phyloP scores from a whole-genome alignment of 306 rosid species.

The Acacia confusa region DNA sequence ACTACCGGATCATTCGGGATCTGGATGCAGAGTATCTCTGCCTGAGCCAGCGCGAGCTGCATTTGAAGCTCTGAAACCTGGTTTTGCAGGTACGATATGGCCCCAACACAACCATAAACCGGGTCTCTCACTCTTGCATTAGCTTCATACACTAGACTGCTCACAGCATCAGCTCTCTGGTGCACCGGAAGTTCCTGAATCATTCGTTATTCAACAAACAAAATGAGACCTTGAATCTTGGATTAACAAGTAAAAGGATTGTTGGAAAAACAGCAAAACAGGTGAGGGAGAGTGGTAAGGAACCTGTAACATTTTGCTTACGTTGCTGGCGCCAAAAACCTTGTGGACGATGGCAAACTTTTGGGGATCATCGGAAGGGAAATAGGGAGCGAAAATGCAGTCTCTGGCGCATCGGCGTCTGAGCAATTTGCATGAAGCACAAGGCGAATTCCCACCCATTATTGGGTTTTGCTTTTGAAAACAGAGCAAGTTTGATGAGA shows the following conservation, averaged over 20 bases:
- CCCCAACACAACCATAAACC: conserved; percentile 91
- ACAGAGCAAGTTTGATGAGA: not conserved
- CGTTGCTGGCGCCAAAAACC: conserved; percentile 98
- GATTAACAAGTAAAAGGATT: not conserved
- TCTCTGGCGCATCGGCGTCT: conserved; percentile 85
- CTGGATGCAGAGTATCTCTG: conserved; percentile 85
- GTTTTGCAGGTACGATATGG: conserved; percentile 74
- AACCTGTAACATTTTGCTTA: conserved; percentile 97
- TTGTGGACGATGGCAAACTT: conserved; percentile 92
- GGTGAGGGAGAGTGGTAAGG: not conserved
- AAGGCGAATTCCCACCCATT: conserved; percentile 76
- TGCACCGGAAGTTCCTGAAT: conserved; percentile 75
- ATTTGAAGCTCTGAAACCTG: conserved; percentile 88
- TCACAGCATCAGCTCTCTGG: conserved; percentile 91
- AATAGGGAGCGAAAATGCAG: conserved; percentile 89
- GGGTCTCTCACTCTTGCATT: conserved; percentile 87
- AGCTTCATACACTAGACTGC: conserved; percentile 92
- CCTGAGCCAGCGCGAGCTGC: conserved; percentile 91
- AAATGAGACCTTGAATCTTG: not conserved
- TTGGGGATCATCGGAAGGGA: conserved; percentile 84
- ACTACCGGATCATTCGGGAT: conserved; percentile 64
- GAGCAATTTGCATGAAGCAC: conserved; percentile 96
- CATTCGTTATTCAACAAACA: not conserved
- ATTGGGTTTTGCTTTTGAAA: not conserved
- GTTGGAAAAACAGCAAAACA: not conserved